Evolutionary conservation across 768 basidiomycete species (phyloP), one percentile per base, ranked within the genome.

Genomic region (Russula compacta): DNA sequence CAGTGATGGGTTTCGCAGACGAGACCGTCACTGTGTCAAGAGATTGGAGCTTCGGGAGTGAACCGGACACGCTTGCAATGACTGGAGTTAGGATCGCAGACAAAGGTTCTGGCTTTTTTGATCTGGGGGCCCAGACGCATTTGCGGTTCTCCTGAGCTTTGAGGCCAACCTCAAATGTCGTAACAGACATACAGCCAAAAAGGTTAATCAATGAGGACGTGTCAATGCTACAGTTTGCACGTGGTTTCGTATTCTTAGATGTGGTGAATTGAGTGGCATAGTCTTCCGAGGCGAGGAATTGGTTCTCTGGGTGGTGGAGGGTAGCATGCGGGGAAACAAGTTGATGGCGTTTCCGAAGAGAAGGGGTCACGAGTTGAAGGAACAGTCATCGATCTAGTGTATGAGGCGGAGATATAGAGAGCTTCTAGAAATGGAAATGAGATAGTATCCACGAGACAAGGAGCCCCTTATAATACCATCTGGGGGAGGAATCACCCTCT

Each of bases 281-380:
- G 21, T 0, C 4, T 8, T 62, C 19, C 7, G 44, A 10, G 44
- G 32, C 12, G 19, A 14, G 1, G 17, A 6, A 0, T 10, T 6
- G 29, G 10, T 33, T 59, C 24, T 10, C 38, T 9, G 1, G 29
- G 51, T 5, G 21, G 51, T 12, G 55, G 50, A 12, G 60, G 60
- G 17, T 62, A 62, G 17, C 14, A 14, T 9, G 44, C 21, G 4
- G 61, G 61, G 15, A 62, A 62, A n/a, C 61, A 58, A 2, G 51
- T 53, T 24, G 50, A 38, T 0, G 61, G 38, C 4, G 5, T 21
- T 4, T 8, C 15, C 1, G 38, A 29, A 35, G 29, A 9, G 9
- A 62, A 58, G 3, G 32, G 35, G 21, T 62, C 44, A 17, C 10
- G 2, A 33, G 1, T 7, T 24, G 7, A 14, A 35, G 49, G 4